These are phyloP conservation scores for Russula dissimulans DNA, from an alignment of 768 basidiomycete species.

Conservation along the genomic window DNA sequence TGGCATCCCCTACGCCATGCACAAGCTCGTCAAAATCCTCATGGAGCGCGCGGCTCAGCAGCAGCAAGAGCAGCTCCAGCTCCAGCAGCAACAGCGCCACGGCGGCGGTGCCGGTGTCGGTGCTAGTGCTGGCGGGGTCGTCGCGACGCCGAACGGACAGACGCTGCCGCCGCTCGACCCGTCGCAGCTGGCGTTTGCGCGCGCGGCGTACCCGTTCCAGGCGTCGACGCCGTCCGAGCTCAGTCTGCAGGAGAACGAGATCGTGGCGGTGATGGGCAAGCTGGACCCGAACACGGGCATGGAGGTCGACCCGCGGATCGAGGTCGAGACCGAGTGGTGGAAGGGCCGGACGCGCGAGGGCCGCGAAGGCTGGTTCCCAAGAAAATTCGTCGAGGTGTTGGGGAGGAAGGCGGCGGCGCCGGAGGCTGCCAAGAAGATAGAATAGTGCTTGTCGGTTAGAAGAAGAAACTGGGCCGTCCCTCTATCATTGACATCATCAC, in stretches of 20 bases:
- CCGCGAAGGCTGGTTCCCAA: conserved; percentile 90
- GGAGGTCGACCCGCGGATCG: conserved; percentile 56
- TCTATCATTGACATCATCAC: no score
- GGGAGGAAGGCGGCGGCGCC: conserved; percentile 32
- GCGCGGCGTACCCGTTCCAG: conserved; percentile 71
- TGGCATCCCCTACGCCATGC: conserved; percentile 91
- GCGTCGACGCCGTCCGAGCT: conserved; percentile 73
- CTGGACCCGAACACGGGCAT: conserved; percentile 58
- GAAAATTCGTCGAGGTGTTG: conserved; percentile 74
- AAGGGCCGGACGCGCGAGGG: conserved; percentile 88
- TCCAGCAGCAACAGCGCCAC: conserved; percentile 31
- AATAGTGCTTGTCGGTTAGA: conserved; percentile 21
- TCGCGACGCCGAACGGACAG: conserved; percentile 30
- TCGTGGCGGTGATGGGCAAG: conserved; percentile 85
- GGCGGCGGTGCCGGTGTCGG: conserved; percentile 7
- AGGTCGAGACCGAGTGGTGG: conserved; percentile 81
- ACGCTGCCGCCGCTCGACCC: conserved; percentile 64
- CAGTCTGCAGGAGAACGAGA: conserved; percentile 76
- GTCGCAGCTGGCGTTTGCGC: conserved; percentile 69
- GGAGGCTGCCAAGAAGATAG: conserved; percentile 31
- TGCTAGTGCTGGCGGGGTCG: conserved; percentile 1
- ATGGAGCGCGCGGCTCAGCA: conserved; percentile 50
- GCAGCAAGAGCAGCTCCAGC: conserved; percentile 28
- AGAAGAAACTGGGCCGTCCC: no score
- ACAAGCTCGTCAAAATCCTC: conserved; percentile 74